phyloP scores from a whole-genome alignment of 208 protist genomes.

The Trypanosoma lewisi region DNA sequence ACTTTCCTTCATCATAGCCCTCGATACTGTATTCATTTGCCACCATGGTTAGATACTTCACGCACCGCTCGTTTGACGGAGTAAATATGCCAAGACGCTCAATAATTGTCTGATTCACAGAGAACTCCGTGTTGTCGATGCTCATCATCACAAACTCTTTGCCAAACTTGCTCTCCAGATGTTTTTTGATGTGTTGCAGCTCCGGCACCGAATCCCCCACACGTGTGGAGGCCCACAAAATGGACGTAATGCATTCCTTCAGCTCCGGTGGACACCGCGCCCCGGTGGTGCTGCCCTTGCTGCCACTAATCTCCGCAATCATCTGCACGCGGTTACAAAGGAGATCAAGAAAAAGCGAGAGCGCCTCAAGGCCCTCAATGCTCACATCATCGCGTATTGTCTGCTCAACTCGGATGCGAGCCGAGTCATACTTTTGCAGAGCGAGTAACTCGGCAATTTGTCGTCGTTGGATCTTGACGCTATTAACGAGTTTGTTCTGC shows the following conservation, averaged over 20 bases:
- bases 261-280: conserved; percentile 73
- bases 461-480: conserved; percentile 81
- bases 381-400: conserved; percentile 86
- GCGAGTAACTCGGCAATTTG: conserved; percentile 83
- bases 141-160: conserved; percentile 82
- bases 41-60: conserved; percentile 81
- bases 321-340: conserved; percentile 79
- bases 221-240: conserved; percentile 78
- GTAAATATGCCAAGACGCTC: conserved; percentile 77
- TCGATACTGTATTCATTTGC: conserved; percentile 71
- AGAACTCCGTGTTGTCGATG: conserved; percentile 76
- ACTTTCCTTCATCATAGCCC: conserved; percentile 71
- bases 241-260: conserved; percentile 87
- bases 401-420: conserved; percentile 85
- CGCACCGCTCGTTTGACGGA: conserved; percentile 76
- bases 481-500: conserved; percentile 87
- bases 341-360: conserved; percentile 84
- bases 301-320: conserved; percentile 58
- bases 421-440: conserved; percentile 88
- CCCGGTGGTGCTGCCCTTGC: conserved; percentile 32
- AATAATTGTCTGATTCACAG: conserved; percentile 86
- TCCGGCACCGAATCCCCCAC: conserved; percentile 71
- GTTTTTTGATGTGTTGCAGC: conserved; percentile 66
- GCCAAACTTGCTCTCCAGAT: conserved; percentile 84
- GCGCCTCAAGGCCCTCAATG: conserved; percentile 85